Base-by-base conservation (phyloP, 176 grass and related monocot species). In the Raddia guianensis region DNA sequence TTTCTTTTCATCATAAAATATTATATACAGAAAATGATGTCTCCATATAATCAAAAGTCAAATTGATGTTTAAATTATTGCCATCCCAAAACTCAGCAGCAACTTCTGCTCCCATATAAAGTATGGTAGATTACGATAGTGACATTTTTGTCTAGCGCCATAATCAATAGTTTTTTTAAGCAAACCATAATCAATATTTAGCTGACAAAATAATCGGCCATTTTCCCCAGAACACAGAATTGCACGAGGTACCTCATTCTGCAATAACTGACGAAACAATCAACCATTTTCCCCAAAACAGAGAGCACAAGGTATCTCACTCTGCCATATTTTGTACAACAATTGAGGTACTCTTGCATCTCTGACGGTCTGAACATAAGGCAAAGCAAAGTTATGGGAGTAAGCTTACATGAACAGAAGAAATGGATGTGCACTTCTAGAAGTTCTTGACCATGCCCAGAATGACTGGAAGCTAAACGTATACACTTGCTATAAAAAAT, bases 41-140 rank as follows among this genome's bases (percentile, higher is more conserved):
- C 40, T 37, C 15, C 53, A 71, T 78, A 15, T 75, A 56, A 6
- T 75, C 72, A 65, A 20, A 33, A 62, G 40, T 68, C 51, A 27
- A 9, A n/a, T 74, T 50, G 10, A 54, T 66, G 64, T 51, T 49
- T 42, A 15, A 44, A 62, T 35, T 35, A 32, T 10, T 47, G 2
- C 19, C 77, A 66, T 33, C 57, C 32, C 55, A 46, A 34, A 64
- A 80, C 27, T 12, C 8, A 10, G 10, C 20, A 65, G 21, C 11
- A 73, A 37, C 10, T 46, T 32, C 15, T 68, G 7, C 73, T 7
- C 76, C 16, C 52, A 63, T 49, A 10, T 27, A 63, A 71, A 78
- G 35, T 63, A 45, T 16, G 32, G 19, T 49, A 48, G 49, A 58
- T 40, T 9, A 20, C 21, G 68, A 46, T 56, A 13, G 63, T 75